These are phyloP conservation scores for Globisporangium yorkense DNA, from an alignment of 352 stramenopile genomes.

Conservation along the genomic window DNA sequence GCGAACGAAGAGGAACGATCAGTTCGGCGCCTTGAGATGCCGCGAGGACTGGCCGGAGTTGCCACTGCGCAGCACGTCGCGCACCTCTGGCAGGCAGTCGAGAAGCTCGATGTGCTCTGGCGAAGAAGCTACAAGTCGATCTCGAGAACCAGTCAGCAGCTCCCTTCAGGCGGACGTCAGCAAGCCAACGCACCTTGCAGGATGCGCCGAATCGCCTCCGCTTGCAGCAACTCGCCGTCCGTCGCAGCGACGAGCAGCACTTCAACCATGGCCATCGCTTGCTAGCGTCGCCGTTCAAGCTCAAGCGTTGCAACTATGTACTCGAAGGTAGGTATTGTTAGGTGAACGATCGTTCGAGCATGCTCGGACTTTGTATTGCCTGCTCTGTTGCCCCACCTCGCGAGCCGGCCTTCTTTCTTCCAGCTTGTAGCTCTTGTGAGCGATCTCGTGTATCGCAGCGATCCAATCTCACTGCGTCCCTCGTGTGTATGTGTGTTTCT, in stretches of 20 bases:
- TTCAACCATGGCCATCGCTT: not conserved
- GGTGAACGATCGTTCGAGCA: too few species aligned
- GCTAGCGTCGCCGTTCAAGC: too few species aligned
- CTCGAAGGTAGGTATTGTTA: too few species aligned
- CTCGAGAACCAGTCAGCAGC: not conserved
- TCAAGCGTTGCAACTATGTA: too few species aligned
- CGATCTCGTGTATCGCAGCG: too few species aligned
- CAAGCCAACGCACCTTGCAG: constrained; percentile 1
- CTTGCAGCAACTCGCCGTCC: not conserved
- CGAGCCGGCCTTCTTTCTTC: too few species aligned
- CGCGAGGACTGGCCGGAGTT: not conserved
- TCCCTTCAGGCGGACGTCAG: not conserved
- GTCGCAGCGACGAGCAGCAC: not conserved
- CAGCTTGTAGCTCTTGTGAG: too few species aligned
- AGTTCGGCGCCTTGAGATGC: not conserved
- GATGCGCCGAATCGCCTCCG: not conserved
- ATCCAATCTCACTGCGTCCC: too few species aligned
- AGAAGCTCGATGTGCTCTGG: not conserved
- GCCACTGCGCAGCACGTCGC: not conserved
- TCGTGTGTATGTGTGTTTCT: too few species aligned
- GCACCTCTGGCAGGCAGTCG: not conserved
- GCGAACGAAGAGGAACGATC: not conserved
- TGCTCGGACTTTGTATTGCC: too few species aligned
- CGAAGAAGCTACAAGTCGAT: not conserved
- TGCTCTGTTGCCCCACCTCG: too few species aligned